phyloP scores from a whole-genome alignment of 306 rosid species.

The Sindora glabra region DNA sequence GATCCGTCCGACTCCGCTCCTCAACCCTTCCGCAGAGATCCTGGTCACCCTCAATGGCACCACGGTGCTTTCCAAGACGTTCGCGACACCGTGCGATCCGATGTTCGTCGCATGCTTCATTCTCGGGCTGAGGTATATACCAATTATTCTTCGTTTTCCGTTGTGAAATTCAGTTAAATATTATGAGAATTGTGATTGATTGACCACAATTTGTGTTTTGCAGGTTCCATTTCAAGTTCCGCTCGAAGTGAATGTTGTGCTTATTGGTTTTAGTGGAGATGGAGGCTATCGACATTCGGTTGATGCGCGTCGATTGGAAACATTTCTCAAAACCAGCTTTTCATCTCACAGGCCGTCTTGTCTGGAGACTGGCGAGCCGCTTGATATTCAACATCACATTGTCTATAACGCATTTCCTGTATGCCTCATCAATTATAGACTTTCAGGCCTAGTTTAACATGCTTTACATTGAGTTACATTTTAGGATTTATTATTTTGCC shows the following conservation, averaged over 20 bases:
- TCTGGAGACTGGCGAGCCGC: slow-evolving; percentile 78
- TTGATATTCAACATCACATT: slow-evolving; percentile 84
- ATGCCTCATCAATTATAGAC: slow-evolving; percentile 15
- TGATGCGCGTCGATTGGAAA: slow-evolving; percentile 65
- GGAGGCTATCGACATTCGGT: slow-evolving; percentile 71
- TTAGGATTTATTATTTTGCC: background rate
- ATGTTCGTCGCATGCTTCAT: slow-evolving; percentile 91
- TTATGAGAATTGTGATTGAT: background rate
- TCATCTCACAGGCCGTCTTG: slow-evolving; percentile 85
- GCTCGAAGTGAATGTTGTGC: slow-evolving; percentile 84
- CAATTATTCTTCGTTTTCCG: too few relatives aligned
- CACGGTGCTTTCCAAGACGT: slow-evolving; percentile 96
- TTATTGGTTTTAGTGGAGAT: slow-evolving; percentile 69
- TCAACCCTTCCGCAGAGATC: slow-evolving; percentile 68
- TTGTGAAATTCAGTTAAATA: background rate
- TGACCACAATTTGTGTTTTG: background rate
- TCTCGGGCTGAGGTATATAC: slow-evolving; percentile 90
- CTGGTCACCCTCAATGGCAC: slow-evolving; percentile 89
- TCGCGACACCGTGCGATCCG: slow-evolving; percentile 62
- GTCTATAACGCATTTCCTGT: slow-evolving; percentile 71
- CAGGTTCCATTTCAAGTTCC: slow-evolving; percentile 98
- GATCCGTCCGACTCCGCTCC: slow-evolving; percentile 60
- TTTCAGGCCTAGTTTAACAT: background rate
- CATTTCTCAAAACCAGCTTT: slow-evolving; percentile 61
- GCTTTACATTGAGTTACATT: background rate